These are phyloP conservation scores for Oligophagozyma castellii DNA, from an alignment of 1,139 yeast species.

Conservation along the genomic window DNA sequence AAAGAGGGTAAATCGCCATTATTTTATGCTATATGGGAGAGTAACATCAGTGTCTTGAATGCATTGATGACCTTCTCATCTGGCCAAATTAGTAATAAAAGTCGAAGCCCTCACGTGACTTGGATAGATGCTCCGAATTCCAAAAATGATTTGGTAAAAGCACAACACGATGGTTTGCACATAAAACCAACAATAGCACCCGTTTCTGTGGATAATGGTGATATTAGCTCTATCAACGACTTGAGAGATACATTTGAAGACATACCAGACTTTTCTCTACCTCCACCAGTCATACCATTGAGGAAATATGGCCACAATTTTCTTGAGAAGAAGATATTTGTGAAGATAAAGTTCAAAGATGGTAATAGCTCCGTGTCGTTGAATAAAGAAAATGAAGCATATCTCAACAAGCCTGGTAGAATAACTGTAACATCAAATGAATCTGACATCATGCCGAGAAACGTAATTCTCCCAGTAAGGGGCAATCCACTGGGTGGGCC, in stretches of 20 bases:
- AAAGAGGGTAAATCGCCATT: constrained; percentile 74
- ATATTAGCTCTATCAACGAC: constrained; percentile 4
- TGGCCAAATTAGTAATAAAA: no score
- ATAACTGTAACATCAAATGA: constrained; percentile 63
- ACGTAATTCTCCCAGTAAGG: constrained; percentile 50
- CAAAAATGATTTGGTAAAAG: constrained; percentile 1
- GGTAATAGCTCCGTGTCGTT: constrained; percentile 44
- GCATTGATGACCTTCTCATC: no score
- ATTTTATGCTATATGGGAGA: constrained; percentile 89
- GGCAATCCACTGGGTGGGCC: constrained; percentile 1
- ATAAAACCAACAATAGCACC: constrained; percentile 1
- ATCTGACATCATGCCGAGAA: constrained; percentile 73
- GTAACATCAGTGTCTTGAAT: constrained; percentile 68
- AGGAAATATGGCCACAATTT: constrained; percentile 93
- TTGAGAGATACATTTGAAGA: constrained; percentile 23
- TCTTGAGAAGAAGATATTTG: constrained; percentile 72
- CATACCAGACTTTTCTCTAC: constrained; percentile 81
- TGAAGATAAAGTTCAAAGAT: constrained; percentile 60
- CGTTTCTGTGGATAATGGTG: neutral
- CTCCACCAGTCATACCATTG: constrained; percentile 91
- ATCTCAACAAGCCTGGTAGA: constrained; percentile 41
- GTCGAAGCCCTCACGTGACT: no score
- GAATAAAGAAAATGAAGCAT: constrained; percentile 30
- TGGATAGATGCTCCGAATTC: no score
- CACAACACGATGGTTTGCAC: constrained; percentile 1